A percentile compares a stretch with the other conserved stretches of the same genome.
Conservation (phyloP, 2,329 filamentous ascomycete genomes). For the Aspergillus sp. region DNA sequence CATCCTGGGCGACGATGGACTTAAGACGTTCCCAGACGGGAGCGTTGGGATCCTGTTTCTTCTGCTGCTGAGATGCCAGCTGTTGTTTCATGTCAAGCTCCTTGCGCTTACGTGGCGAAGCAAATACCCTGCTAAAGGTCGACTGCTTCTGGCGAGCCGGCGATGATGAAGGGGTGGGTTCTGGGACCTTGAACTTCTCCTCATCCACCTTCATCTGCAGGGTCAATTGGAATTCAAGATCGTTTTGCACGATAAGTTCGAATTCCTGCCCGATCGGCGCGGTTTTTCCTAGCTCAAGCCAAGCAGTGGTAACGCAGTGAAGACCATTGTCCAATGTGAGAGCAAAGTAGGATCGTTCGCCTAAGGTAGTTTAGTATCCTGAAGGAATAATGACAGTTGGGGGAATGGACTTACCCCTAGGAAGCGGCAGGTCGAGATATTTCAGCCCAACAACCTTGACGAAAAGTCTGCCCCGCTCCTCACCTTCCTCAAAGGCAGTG, state of each 20-base stretch:
- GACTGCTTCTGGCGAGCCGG: constrained; percentile 79
- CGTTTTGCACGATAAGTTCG: constrained; percentile 93
- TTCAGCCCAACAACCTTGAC: constrained; percentile 99
- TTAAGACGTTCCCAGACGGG: constrained; percentile 81
- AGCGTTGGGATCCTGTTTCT: constrained; percentile 62
- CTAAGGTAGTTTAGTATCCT: constrained; percentile 51
- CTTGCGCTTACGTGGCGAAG: constrained; percentile 94
- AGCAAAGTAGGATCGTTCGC: constrained; percentile 91
- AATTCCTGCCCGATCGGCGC: constrained; percentile 98
- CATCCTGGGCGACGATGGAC: constrained; percentile 84
- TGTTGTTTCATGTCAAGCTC: constrained; percentile 85
- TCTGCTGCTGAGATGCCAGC: constrained; percentile 79
- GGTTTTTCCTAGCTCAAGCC: constrained; percentile 87
- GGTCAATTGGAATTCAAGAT: constrained; percentile 98
- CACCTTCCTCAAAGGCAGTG: constrained; percentile 72
- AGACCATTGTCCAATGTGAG: constrained; percentile 97
- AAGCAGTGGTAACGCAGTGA: constrained; percentile 95
- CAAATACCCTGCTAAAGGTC: constrained; percentile 88
- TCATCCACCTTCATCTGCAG: constrained; percentile 93
- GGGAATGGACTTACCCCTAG: constrained; percentile 70
- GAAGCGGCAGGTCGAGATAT: constrained; percentile 87
- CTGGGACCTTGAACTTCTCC: constrained; percentile 62
- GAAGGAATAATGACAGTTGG: neutral
- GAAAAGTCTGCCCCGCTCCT: constrained; percentile 87
- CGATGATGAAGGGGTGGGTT: constrained; percentile 48